These are phyloP conservation scores for Leccinum longicurvipes DNA, from an alignment of 768 basidiomycete species.

Conservation along the genomic window DNA sequence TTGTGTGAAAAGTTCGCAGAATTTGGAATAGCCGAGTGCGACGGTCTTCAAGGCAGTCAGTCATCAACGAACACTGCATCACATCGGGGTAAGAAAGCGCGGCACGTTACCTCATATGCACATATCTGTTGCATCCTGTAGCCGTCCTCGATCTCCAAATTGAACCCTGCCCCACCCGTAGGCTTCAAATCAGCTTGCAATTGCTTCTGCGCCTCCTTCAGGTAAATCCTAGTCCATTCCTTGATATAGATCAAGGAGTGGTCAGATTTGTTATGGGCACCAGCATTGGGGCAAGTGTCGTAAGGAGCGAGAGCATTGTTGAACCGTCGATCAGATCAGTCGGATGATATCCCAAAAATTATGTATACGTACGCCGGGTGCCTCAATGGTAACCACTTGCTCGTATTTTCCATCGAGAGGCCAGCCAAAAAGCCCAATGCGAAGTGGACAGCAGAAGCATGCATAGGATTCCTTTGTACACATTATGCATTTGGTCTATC, in stretches of 20 bases:
- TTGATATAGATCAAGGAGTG: constrained; percentile 55
- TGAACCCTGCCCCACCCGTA: constrained; percentile 41
- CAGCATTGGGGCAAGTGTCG: constrained; percentile 71
- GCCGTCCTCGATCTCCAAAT: constrained; percentile 62
- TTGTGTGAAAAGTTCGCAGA: constrained; percentile 85
- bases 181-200: constrained; percentile 49
- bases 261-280: constrained; percentile 41
- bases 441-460: constrained; percentile 60
- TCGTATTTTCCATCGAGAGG: constrained; percentile 72
- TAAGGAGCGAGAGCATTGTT: constrained; percentile 89
- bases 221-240: constrained; percentile 71
- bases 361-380: constrained; percentile 42
- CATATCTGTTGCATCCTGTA: constrained; percentile 81
- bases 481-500: too few relatives aligned
- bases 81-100: not conserved
- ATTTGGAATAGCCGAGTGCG: constrained; percentile 84
- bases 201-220: constrained; percentile 59
- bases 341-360: constrained; percentile 7
- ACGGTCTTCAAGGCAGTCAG: constrained; percentile 60
- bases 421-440: constrained; percentile 75
- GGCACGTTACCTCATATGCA: constrained; percentile 74
- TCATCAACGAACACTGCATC: not conserved
- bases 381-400: constrained; percentile 74
- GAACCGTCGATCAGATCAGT: constrained; percentile 39
- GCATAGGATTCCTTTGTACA: constrained; percentile 82